phyloP scores from a whole-genome alignment of 192 early-diverging fungal species.

The Backusella macrospora region DNA sequence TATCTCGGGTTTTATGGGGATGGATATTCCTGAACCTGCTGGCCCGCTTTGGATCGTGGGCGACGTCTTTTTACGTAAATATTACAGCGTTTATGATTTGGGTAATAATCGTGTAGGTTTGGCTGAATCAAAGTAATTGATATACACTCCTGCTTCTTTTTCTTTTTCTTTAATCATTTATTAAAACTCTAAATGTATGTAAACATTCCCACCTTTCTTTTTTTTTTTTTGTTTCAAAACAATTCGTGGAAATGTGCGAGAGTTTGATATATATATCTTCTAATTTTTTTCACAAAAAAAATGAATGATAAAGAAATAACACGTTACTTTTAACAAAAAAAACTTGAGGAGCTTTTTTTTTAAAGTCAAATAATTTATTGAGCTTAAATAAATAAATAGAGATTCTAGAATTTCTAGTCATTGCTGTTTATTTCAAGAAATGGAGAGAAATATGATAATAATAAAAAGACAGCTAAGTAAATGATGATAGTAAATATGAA shows the following conservation, averaged over 20 bases:
- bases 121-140: constrained; percentile 35
- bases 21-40: constrained; percentile 79
- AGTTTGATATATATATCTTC: neutral
- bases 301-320: neutral
- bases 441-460: too few relatives aligned
- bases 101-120: constrained; percentile 76
- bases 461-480: too few relatives aligned
- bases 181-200: too few relatives aligned
- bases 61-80: constrained; percentile 84
- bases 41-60: constrained; percentile 88
- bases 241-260: too few relatives aligned
- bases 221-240: too few relatives aligned
- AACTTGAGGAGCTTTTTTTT: neutral
- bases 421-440: too few relatives aligned
- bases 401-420: too few relatives aligned
- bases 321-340: neutral
- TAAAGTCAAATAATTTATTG: neutral
- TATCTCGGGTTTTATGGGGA: constrained; percentile 89
- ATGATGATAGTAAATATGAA: too few relatives aligned
- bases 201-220: too few relatives aligned
- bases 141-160: neutral
- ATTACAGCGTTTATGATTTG: constrained; percentile 73
- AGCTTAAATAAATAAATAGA: too few relatives aligned
- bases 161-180: neutral
- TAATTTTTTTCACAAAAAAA: neutral